Percentiles rank a stretch among this genome's conserved stretches.
These are phyloP conservation scores for Zanthoxylum bungeanum DNA, from an alignment of 345 rosid genomes.

Conservation along the genomic window DNA sequence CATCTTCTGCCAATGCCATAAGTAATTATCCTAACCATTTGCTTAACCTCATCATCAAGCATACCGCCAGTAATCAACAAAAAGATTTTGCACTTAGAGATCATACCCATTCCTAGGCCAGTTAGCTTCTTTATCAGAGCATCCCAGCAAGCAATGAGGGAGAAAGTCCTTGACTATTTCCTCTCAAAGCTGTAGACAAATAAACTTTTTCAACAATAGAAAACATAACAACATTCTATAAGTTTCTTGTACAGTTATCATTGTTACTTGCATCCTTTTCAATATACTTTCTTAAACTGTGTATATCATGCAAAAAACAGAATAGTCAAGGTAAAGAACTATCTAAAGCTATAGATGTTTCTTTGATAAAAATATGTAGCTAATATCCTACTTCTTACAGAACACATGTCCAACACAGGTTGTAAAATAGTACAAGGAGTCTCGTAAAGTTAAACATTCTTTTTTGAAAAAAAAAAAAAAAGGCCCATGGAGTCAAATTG, in stretches of 20 bases:
- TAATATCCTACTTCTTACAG: background rate
- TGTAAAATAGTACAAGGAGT: background rate
- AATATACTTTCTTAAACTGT: background rate
- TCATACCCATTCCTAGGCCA: background rate
- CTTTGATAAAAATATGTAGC: background rate
- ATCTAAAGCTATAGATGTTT: background rate
- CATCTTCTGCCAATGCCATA: no score
- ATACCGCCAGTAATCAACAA: background rate
- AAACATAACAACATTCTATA: background rate
- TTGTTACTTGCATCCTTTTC: background rate
- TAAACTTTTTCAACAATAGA: background rate
- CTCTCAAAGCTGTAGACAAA: background rate
- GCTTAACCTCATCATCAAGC: no score
- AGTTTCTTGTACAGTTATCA: background rate
- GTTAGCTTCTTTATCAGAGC: background rate
- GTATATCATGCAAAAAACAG: background rate
- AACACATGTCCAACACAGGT: background rate
- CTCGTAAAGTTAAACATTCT: background rate
- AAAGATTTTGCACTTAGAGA: background rate
- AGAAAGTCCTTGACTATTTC: background rate
- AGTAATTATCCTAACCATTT: background rate
- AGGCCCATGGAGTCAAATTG: background rate
- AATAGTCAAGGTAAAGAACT: background rate
- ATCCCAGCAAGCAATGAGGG: background rate
- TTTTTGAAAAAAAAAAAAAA: background rate